Evolutionary conservation across 768 basidiomycete genomes (phyloP).

Genomic region (Lactarius akahatsu): DNA sequence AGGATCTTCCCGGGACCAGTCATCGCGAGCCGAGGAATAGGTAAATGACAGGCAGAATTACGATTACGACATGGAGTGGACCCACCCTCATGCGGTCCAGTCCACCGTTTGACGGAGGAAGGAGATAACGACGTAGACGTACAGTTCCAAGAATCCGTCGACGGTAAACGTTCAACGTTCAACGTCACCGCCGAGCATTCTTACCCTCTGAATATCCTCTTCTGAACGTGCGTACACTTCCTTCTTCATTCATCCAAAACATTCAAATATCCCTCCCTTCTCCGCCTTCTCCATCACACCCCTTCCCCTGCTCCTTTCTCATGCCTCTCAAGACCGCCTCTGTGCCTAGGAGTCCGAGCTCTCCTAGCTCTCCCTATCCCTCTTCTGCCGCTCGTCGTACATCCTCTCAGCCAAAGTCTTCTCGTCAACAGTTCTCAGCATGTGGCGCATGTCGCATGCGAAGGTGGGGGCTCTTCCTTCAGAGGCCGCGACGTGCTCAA

Average conservation of each 20-base stretch:
- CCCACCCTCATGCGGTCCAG: slow-evolving; percentile 21
- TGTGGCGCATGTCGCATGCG: slow-evolving; percentile 92
- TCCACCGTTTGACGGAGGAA: slow-evolving; percentile 20
- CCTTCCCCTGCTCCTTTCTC: slow-evolving; percentile 27
- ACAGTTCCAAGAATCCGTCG: slow-evolving; percentile 29
- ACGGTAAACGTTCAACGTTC: slow-evolving; percentile 20
- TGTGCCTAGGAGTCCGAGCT: slow-evolving; percentile 32
- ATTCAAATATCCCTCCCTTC: slow-evolving; percentile 31
- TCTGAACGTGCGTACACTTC: slow-evolving; percentile 23
- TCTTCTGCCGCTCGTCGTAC: slow-evolving; percentile 37
- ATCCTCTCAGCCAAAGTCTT: slow-evolving; percentile 61
- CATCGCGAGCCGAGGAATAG: slow-evolving; percentile 25
- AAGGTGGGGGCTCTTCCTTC: slow-evolving; percentile 46
- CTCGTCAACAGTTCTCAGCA: slow-evolving; percentile 85
- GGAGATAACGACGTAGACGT: slow-evolving; percentile 28
- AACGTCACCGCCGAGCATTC: slow-evolving; percentile 1
- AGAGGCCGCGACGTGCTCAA: background rate
- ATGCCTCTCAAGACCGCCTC: slow-evolving; percentile 34
- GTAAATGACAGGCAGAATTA: slow-evolving; percentile 19
- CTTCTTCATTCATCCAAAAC: slow-evolving; percentile 25
- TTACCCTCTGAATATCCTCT: slow-evolving; percentile 22
- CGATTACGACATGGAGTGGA: slow-evolving; percentile 23
- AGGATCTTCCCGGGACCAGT: slow-evolving; percentile 15
- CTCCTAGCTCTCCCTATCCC: slow-evolving; percentile 35
- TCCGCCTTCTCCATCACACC: slow-evolving; percentile 26